Evolutionary conservation across 2,329 filamentous ascomycete species (phyloP), one percentile per base, ranked within the genome.

Genomic region (Diaporthe vaccinii): DNA sequence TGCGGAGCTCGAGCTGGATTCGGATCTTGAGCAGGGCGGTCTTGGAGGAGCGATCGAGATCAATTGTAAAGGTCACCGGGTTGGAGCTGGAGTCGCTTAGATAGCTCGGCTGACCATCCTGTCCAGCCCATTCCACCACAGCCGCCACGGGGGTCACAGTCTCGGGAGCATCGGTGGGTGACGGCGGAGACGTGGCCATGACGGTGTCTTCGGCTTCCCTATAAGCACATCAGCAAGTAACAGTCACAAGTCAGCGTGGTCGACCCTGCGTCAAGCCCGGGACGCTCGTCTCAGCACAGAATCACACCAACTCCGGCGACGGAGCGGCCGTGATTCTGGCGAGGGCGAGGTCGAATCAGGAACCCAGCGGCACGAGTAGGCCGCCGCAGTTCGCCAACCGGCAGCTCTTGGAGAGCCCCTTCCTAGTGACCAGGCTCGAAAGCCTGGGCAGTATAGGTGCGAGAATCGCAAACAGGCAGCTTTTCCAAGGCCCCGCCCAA

Each of bases 401-500:
- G 62, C 62, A 68, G 62, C 62, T 36, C 62, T 53, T 68, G 62
- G 62, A 22, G 39, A 44, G 62, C 62, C 62, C 62, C 62, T 68
- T 68, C 62, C 62, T 68, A 68, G n/a, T 68, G 44, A 36, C 62
- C 44, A n/a, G 28, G 15, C 25, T 53, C 62, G 46, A 17, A 65
- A 68, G 25, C 62, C 44, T 51, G 44, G 44, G 20, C 62, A 51
- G 62, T 68, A 15, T 68, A 68, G 62, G 62, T 51, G 62, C 62
- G 34, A 68, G 62, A 51, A 53, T 39, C 22, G 62, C 62, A 68
- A 20, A 68, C 62, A 68, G 62, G 62, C 62, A 68, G 62, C 62
- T 51, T 53, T 68, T 51, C 62, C 44, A 68, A 53, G 44, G 62
- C 62, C 62, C 62, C 62, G 62, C 62, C 62, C 62, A 65, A 68